Percentiles rank a stretch among this genome's conserved stretches.
These are phyloP conservation scores for Helminthosporium solani DNA, from an alignment of 2,329 filamentous ascomycete genomes.

Conservation along the genomic window DNA sequence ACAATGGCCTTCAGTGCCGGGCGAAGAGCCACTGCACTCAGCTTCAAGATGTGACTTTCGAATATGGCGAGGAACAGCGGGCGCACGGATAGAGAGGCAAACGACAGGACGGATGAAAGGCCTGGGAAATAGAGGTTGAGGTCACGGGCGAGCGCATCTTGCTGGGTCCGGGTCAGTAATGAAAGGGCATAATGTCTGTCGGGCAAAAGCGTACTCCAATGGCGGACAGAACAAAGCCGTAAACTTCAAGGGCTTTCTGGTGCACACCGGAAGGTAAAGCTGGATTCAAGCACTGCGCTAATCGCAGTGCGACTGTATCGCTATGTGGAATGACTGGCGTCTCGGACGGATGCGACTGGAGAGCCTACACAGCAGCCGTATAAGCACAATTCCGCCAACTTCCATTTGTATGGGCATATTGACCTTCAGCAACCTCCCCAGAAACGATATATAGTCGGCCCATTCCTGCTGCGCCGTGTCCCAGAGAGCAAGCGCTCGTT, in stretches of 20 bases:
- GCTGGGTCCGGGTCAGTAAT: slow-evolving; percentile 41
- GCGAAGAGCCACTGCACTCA: slow-evolving; percentile 71
- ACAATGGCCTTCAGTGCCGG: slow-evolving; percentile 90
- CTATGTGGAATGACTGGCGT: slow-evolving; percentile 77
- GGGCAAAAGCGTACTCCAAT: slow-evolving; percentile 62
- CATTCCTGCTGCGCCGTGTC: slow-evolving; percentile 95
- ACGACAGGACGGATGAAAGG: slow-evolving; percentile 83
- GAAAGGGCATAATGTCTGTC: slow-evolving; percentile 8
- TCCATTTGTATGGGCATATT: slow-evolving; percentile 15
- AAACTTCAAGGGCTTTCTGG: slow-evolving; percentile 95
- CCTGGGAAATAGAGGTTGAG: slow-evolving; percentile 87
- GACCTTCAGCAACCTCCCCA: slow-evolving; percentile 88
- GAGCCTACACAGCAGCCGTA: slow-evolving; percentile 57
- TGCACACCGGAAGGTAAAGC: slow-evolving; percentile 93
- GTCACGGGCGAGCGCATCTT: slow-evolving; percentile 76
- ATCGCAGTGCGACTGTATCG: slow-evolving; percentile 77
- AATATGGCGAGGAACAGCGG: slow-evolving; percentile 81
- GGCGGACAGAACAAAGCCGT: slow-evolving; percentile 81
- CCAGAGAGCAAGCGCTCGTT: slow-evolving; percentile 84
- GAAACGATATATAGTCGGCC: slow-evolving; percentile 98
- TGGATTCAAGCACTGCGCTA: slow-evolving; percentile 94
- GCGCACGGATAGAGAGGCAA: slow-evolving; percentile 88
- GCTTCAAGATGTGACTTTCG: slow-evolving; percentile 73
- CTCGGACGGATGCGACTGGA: slow-evolving; percentile 79
- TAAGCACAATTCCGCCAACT: slow-evolving; percentile 22